Percentiles rank a stretch among this genome's conserved stretches.
These are phyloP conservation scores for Ananas comosus DNA, from an alignment of 176 grass and related monocot genomes.

Conservation along the genomic window DNA sequence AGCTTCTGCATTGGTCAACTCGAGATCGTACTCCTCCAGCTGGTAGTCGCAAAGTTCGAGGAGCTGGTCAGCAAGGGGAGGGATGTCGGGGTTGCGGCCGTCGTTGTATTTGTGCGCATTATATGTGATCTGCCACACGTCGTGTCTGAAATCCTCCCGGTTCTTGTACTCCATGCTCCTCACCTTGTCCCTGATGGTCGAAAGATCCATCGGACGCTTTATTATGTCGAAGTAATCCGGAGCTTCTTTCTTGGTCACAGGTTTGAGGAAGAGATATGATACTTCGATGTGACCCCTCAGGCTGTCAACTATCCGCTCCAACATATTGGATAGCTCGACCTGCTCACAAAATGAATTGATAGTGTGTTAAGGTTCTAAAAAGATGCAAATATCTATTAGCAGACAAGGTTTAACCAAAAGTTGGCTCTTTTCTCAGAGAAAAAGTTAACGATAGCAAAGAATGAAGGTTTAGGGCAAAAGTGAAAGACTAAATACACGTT, in stretches of 20 bases:
- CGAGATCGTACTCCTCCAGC: constrained; percentile 21
- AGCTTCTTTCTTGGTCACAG: constrained; percentile 81
- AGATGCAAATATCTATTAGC: not conserved
- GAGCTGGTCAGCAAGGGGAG: constrained; percentile 71
- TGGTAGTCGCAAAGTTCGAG: constrained; percentile 48
- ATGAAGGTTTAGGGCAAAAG: too few species aligned
- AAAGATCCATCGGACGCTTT: constrained; percentile 73
- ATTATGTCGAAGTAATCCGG: constrained; percentile 69
- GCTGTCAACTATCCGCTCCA: constrained; percentile 64
- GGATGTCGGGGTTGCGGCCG: constrained; percentile 48
- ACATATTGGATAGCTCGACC: constrained; percentile 84
- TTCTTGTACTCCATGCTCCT: constrained; percentile 79
- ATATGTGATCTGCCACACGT: constrained; percentile 56
- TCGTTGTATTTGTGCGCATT: constrained; percentile 79
- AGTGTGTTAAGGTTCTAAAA: not conserved
- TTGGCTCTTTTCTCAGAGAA: too few species aligned
- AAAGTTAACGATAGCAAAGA: too few species aligned
- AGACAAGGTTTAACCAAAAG: not conserved
- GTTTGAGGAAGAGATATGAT: constrained; percentile 76
- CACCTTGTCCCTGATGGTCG: constrained; percentile 79
- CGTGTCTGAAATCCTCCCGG: constrained; percentile 68
- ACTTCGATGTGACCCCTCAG: constrained; percentile 22
- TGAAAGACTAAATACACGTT: too few species aligned
- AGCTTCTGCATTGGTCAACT: constrained; percentile 44
- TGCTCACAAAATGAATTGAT: constrained; percentile 23